phyloP scores from a whole-genome alignment of 164 flowering plant genomes.

The Tinospora cordifolia region DNA sequence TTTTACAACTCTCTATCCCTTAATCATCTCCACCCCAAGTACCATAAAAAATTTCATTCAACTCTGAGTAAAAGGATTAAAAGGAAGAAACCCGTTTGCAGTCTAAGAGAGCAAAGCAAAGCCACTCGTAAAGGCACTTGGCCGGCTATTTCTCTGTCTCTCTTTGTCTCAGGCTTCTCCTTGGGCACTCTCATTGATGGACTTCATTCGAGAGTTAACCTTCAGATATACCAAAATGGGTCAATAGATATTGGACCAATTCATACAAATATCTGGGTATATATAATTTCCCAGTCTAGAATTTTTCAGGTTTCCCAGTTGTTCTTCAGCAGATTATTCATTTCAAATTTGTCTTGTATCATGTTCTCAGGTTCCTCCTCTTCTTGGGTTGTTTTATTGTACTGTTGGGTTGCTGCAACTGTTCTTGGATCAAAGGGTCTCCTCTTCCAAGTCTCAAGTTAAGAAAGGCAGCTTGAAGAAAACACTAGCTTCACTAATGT shows the following conservation, averaged over 20 bases:
- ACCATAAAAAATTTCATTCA: constrained; percentile 8
- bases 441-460: constrained; percentile 24
- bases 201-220: constrained; percentile 71
- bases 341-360: neutral
- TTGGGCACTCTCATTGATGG: constrained; percentile 80
- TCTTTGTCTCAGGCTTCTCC: constrained; percentile 66
- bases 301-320: neutral
- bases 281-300: neutral
- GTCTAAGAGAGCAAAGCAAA: constrained; percentile 28
- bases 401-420: constrained; percentile 72
- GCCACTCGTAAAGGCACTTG: constrained; percentile 25
- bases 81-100: constrained; percentile 24
- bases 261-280: constrained; percentile 78
- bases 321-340: neutral
- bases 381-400: constrained; percentile 81
- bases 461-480: constrained; percentile 38
- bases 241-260: constrained; percentile 70
- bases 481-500: constrained; percentile 51
- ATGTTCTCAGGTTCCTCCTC: constrained; percentile 52
- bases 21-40: constrained; percentile 1
- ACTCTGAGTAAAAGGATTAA: no score
- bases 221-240: constrained; percentile 63
- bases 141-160: constrained; percentile 49
- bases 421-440: constrained; percentile 46
- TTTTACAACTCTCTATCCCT: constrained; percentile 12